A percentile compares a stretch with the other conserved stretches of the same genome.
Conservation (phyloP, 1,284 basidiomycete species). For the Leucoagaricus sp. region DNA sequence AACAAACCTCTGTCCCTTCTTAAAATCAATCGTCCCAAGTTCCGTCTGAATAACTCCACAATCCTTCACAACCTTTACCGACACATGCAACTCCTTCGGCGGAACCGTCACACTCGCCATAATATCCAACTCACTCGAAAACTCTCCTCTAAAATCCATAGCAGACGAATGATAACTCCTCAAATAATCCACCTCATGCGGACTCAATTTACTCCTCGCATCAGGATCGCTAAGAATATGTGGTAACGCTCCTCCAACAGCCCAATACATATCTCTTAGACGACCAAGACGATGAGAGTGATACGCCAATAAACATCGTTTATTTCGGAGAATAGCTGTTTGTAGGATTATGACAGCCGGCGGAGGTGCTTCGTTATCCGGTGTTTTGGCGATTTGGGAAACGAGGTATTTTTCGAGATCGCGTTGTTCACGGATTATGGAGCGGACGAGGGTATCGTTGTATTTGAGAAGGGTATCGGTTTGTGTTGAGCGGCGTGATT, state of each 20-base stretch:
- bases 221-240: conserved; percentile 81
- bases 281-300: conserved; percentile 83
- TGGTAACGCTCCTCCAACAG: conserved; percentile 87
- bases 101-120: conserved; percentile 77
- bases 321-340: conserved; percentile 87
- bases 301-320: conserved; percentile 92
- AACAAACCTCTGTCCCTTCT: conserved; percentile 86
- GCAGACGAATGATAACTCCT: conserved; percentile 81
- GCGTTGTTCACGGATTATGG: conserved; percentile 88
- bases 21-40: conserved; percentile 84
- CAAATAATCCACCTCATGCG: conserved; percentile 91
- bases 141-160: conserved; percentile 84
- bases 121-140: conserved; percentile 81
- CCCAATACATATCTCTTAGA: conserved; percentile 88
- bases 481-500: conserved; percentile 82
- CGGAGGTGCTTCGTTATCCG: conserved; percentile 39
- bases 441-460: conserved; percentile 86
- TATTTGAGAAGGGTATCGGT: conserved; percentile 90
- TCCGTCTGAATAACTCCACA: conserved; percentile 92
- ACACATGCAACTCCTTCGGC: conserved; percentile 80
- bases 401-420: conserved; percentile 74
- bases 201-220: conserved; percentile 77
- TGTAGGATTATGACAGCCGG: conserved; percentile 85
- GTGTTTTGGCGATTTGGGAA: conserved; percentile 29
- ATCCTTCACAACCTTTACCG: conserved; percentile 79